phyloP scores from a whole-genome alignment of 208 protist genomes.

The Crithidia brevicula region DNA sequence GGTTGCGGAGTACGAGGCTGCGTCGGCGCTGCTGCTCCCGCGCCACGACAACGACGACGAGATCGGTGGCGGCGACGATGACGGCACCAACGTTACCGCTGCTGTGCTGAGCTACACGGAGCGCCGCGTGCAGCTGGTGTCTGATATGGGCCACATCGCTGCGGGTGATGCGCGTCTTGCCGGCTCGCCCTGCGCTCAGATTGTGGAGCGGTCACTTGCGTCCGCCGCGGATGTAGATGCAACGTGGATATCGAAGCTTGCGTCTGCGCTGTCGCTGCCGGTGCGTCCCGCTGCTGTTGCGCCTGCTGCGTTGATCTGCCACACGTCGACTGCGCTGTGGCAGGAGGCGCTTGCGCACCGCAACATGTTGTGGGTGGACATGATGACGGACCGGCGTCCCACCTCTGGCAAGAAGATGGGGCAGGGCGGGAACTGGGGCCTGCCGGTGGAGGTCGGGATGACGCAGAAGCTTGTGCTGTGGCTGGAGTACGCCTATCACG shows the following conservation, averaged over 20 bases:
- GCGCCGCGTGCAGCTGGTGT: not conserved
- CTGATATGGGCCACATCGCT: not conserved
- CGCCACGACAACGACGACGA: not conserved
- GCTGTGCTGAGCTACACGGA: not conserved
- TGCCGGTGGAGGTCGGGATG: constrained; percentile 45
- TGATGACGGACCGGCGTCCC: constrained; percentile 34
- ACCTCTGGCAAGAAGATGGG: constrained; percentile 30
- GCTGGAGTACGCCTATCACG: constrained; percentile 43
- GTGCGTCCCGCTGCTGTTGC: constrained; percentile 9
- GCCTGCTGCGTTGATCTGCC: constrained; percentile 17
- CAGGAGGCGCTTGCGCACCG: constrained; percentile 37
- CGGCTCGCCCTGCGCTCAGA: not conserved
- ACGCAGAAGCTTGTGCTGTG: constrained; percentile 53
- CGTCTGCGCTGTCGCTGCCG: constrained; percentile 7
- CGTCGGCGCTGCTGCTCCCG: not conserved
- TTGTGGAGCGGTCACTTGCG: not conserved
- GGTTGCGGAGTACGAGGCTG: constrained; percentile 14
- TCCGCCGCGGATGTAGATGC: not conserved
- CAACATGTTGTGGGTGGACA: constrained; percentile 39
- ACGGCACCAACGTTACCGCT: too few species aligned
- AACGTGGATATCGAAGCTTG: not conserved
- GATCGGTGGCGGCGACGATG: not conserved
- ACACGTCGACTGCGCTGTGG: constrained; percentile 28
- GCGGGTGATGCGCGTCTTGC: constrained; percentile 1
- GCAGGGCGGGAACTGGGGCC: constrained; percentile 31